These are phyloP conservation scores for Metschnikowia continentalis DNA, from an alignment of 805 yeast species.

Conservation along the genomic window DNA sequence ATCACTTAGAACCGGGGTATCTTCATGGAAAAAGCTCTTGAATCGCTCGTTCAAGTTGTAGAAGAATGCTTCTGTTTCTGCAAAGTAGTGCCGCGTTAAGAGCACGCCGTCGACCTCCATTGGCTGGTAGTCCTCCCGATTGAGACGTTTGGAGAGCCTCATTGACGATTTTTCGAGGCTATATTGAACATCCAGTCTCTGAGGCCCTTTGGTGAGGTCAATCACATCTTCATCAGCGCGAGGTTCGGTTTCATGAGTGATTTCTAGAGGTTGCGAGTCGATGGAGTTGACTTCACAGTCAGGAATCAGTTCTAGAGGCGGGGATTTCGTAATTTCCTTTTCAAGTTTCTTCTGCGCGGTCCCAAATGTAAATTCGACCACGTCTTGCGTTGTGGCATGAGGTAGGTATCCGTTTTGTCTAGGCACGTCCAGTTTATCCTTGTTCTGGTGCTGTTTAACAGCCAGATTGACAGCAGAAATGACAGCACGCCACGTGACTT, in stretches of 20 bases:
- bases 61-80: constrained; percentile 26
- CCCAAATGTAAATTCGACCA: constrained; percentile 30
- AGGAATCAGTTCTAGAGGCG: background rate
- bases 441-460: constrained; percentile 28
- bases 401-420: constrained; percentile 46
- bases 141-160: constrained; percentile 32
- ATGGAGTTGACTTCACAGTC: background rate
- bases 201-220: background rate
- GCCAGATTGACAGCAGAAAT: constrained; percentile 31
- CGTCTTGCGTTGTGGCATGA: constrained; percentile 46
- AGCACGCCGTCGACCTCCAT: constrained; percentile 21
- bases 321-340: background rate
- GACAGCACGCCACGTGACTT: constrained; percentile 24
- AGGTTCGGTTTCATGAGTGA: background rate
- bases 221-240: background rate
- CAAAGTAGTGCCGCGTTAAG: constrained; percentile 22
- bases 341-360: background rate
- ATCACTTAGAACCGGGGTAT: constrained; percentile 8
- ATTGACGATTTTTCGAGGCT: constrained; percentile 15
- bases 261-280: background rate
- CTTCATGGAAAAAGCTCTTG: background rate
- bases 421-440: constrained; percentile 32
- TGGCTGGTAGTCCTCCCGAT: constrained; percentile 21
- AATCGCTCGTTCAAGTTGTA: constrained; percentile 19
- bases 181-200: background rate